phyloP scores from a whole-genome alignment of 2,329 filamentous ascomycete genomes.

The Fusarium sp. region DNA sequence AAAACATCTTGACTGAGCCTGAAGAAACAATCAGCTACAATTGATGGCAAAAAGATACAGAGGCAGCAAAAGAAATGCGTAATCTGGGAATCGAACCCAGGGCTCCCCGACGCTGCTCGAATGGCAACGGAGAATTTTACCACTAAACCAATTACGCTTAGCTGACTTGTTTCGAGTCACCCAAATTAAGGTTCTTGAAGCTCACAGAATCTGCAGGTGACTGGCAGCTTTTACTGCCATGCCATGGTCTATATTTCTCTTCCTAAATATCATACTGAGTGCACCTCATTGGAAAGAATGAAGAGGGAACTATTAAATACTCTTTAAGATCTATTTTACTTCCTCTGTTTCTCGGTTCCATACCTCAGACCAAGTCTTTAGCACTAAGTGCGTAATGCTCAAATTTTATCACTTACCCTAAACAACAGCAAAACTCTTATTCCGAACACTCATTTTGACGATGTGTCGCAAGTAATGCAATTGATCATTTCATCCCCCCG shows the following conservation, averaged over 20 bases:
- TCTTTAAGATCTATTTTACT: too few species aligned
- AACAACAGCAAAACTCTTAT: neutral
- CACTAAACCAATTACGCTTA: slow-evolving; percentile 1
- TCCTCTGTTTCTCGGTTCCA: too few species aligned
- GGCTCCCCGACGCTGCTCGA: neutral
- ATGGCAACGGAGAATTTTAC: slow-evolving; percentile 1
- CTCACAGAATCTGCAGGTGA: rapidly evolving
- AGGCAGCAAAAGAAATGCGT: neutral
- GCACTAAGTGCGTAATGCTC: too few species aligned
- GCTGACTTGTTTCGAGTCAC: rapidly evolving
- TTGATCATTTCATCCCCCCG: rapidly evolving
- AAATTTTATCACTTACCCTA: neutral
- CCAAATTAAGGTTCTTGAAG: rapidly evolving
- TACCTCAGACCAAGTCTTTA: too few species aligned
- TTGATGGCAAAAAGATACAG: rapidly evolving
- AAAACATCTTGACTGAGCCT: neutral
- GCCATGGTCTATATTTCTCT: too few species aligned
- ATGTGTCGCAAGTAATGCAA: neutral
- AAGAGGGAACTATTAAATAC: too few species aligned
- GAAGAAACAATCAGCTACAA: rapidly evolving
- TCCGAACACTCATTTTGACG: neutral
- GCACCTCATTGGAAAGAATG: too few species aligned
- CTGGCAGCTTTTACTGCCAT: rapidly evolving
- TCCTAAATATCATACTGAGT: too few species aligned
- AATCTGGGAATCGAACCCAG: neutral